These are phyloP conservation scores for Fusarium equiseti DNA, from an alignment of 2,329 filamentous ascomycete species.

Conservation along the genomic window DNA sequence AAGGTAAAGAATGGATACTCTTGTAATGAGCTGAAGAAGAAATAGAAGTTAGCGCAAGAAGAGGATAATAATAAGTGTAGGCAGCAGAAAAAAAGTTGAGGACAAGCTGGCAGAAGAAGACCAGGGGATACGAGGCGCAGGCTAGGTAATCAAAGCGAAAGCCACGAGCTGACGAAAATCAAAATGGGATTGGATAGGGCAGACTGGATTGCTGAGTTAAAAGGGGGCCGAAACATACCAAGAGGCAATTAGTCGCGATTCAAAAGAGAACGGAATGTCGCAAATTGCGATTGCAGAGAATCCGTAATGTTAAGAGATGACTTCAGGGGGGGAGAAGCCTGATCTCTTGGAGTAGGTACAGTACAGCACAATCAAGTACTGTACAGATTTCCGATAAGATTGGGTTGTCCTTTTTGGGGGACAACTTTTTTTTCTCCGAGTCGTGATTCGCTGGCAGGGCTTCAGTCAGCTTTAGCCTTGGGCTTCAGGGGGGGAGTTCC, in stretches of 20 bases:
- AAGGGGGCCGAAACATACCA: conserved; percentile 30
- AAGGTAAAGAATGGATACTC: conserved; percentile 39
- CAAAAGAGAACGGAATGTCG: conserved; percentile 36
- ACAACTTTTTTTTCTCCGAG: conserved; percentile 20
- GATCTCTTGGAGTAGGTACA: conserved; percentile 2
- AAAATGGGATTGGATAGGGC: conserved; percentile 1
- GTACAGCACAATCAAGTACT: conserved; percentile 13
- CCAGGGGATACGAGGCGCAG: conserved; percentile 35
- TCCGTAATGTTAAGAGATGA: conserved; percentile 8
- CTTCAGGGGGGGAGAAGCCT: conserved; percentile 4
- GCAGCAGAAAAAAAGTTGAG: conserved; percentile 35
- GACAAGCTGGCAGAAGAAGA: conserved; percentile 44
- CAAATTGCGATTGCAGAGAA: conserved; percentile 20
- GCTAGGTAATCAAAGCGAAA: conserved; percentile 22
- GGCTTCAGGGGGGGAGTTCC: conserved; percentile 6
- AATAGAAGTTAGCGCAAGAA: conserved; percentile 25
- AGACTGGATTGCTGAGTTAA: background rate
- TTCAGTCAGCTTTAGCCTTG: conserved; percentile 28
- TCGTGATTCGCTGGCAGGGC: conserved; percentile 37
- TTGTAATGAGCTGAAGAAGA: conserved; percentile 32
- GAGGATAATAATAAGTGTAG: conserved; percentile 15
- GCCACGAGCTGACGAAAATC: conserved; percentile 22
- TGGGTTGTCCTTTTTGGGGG: conserved; percentile 18
- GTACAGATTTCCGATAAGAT: conserved; percentile 35
- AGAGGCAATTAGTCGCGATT: conserved; percentile 14